Percentiles rank a stretch among this genome's conserved stretches.
Conservation (phyloP, 1,284 basidiomycete genomes). For the Phlebopus sp. region DNA sequence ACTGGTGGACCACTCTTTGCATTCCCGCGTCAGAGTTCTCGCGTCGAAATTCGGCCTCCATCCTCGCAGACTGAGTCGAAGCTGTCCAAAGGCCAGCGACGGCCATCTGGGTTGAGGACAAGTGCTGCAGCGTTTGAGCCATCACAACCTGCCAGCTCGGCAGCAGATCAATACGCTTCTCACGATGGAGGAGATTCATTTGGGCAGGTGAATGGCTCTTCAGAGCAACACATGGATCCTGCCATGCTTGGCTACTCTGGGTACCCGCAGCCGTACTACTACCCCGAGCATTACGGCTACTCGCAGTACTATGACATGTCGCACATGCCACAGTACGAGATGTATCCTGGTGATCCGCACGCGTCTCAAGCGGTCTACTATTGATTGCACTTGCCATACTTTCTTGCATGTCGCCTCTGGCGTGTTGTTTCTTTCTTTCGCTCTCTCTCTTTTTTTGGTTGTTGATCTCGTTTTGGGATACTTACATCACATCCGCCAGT, state of each 20-base stretch:
- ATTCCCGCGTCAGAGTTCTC: constrained; percentile 66
- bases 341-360: constrained; percentile 54
- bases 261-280: constrained; percentile 60
- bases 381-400: constrained; percentile 34
- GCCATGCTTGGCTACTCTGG: constrained; percentile 50
- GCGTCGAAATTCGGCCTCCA: constrained; percentile 74
- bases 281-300: constrained; percentile 66
- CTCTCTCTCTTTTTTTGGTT: constrained; percentile 21
- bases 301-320: constrained; percentile 63
- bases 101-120: constrained; percentile 41
- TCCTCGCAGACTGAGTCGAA: constrained; percentile 35
- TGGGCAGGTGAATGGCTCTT: constrained; percentile 13
- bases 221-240: constrained; percentile 32
- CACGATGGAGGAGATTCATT: constrained; percentile 20
- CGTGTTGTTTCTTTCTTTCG: constrained; percentile 12
- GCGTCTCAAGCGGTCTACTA: constrained; percentile 58
- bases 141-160: constrained; percentile 29
- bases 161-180: constrained; percentile 15
- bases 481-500: constrained; percentile 19
- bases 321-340: constrained; percentile 61
- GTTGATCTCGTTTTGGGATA: constrained; percentile 23
- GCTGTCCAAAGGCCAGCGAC: constrained; percentile 31
- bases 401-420: constrained; percentile 8
- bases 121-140: constrained; percentile 48
- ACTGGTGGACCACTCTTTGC: constrained; percentile 67